Evolutionary conservation across 2,329 filamentous ascomycete genomes (phyloP), one percentile per base, ranked within the genome.

Genomic region (Colletotrichum sp.): DNA sequence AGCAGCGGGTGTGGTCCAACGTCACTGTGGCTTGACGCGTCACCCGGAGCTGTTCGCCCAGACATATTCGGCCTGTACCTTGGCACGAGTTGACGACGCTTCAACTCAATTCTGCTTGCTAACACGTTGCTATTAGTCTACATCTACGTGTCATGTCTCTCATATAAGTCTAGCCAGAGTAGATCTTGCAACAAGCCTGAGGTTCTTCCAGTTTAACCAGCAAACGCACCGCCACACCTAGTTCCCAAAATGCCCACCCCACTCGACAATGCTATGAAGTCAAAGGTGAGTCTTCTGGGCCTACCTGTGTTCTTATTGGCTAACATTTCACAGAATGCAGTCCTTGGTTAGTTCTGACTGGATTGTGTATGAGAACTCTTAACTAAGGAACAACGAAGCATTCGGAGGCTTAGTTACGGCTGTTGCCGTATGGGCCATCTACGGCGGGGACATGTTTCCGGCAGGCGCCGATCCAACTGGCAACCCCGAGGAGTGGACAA

Each of bases 361-460:
- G 24, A 3, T 6, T 16, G 21, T 2, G n/a, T 30, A 28, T 3
- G 24, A 34, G 39, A 18, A 9, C 1, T 21, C 18, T 16, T 10
- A 9, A 52, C 68, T 72, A 15, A 75, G n/a, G 59, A 16, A 52
- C 8, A n/a, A 65, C 81, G 80, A 86, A 93, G 95, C 93, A 21
- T 98, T 98, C 82, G 93, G 94, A 6, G 95, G 94, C 12, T 90
- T 98, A 68, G 91, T 98, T 16, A 94, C 95, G 8, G 95, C 94
- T 3, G 95, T 94, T 3, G 94, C 95, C 18, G 92, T 92, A 57
- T 98, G 94, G 93, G 91, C 92, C 21, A 96, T 98, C 80, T 98
- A 94, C 93, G 95, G 95, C 72, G 90, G 92, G 69, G 95, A 96
- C 78, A 90, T 98, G 81, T 98, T 98, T 81, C 96, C 96, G 1